Evolutionary conservation across 2,329 filamentous ascomycete species (phyloP).

Genomic region (Niveomyces coronatus): DNA sequence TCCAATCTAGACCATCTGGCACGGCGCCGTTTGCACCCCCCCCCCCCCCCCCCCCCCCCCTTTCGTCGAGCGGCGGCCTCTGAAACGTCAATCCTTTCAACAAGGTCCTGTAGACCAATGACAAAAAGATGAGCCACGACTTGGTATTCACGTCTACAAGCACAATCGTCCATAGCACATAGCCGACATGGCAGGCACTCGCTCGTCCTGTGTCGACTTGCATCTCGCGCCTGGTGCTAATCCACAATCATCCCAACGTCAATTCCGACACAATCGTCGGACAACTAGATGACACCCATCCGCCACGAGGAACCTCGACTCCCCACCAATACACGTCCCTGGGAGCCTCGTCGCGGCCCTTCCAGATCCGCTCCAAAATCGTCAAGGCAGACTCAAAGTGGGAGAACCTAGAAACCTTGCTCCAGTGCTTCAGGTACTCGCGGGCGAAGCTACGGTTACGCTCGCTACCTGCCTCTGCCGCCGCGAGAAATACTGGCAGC

Average conservation of each 20-base stretch:
- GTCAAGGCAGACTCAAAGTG: neutral
- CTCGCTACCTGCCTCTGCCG: neutral
- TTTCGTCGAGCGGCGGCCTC: too few species aligned
- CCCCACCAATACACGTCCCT: neutral
- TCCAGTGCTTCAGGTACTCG: neutral
- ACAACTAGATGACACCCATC: neutral
- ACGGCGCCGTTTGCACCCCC: too few species aligned
- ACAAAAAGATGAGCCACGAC: too few species aligned
- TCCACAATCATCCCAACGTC: neutral
- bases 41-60: too few species aligned
- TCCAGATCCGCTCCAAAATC: neutral
- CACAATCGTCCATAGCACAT: too few species aligned
- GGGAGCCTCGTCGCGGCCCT: neutral
- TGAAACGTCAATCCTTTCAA: too few species aligned
- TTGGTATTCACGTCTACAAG: too few species aligned
- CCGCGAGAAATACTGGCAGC: slow-evolving; percentile 25
- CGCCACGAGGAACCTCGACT: neutral
- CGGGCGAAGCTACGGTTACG: neutral
- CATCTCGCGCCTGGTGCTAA: too few species aligned
- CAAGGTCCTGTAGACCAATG: too few species aligned
- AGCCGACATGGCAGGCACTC: too few species aligned
- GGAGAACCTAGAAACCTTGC: neutral
- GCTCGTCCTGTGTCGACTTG: too few species aligned
- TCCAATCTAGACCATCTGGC: too few species aligned
- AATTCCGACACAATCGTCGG: neutral